Base-by-base conservation (phyloP, 2,329 filamentous ascomycete genomes). In the Sarocladium oryzae region DNA sequence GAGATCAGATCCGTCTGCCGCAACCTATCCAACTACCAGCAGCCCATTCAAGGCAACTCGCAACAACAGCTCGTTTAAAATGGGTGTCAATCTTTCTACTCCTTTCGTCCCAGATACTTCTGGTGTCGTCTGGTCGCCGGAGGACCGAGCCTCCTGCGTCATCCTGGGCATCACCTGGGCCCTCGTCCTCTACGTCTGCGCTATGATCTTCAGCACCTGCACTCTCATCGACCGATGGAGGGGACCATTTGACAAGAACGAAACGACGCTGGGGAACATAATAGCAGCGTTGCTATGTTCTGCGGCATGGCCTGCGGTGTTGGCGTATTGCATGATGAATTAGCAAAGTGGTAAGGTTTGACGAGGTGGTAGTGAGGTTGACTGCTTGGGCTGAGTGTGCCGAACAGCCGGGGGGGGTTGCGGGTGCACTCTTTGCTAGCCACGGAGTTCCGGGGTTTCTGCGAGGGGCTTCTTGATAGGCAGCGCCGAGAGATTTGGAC, bases 181-280 rank as follows among this genome's bases (percentile, higher is more conserved):
- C 6, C 49, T 58, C 23, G 60, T 62, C 4, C 53, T 70, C 33
- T 71, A 73, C 59, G 61, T 51, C 49, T 64, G 66, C 53, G 68
- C 64, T 60, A 69, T 71, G 62, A 68, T 73, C 58, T 71, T 66
- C 57, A 69, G 63, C 53, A 69, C 70, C 26, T 66, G 69, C 59
- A 60, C 60, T n/a, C 63, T 73, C 51, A 56, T 72, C 55, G 66
- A 69, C 55, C 67, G 70, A n/a, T 73, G 70, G 70, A 63, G 66
- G 54, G 69, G 70, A 0, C 63, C 64, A 10, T 56, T 62, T 52
- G 67, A 70, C 43, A 66, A 66, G 48, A 59, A 62, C 32, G 59
- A 59, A 2, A 62, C 61, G 2, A 60, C 61, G 0, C 36, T 52
- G 0, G 59, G 63, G 1, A 61, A 61, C 1, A 64, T 69, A 2